A percentile compares a stretch with the other conserved stretches of the same genome.
Evolutionary conservation across 192 early-diverging fungal genomes (phyloP).

Genomic region (Rhizophagus sp.): DNA sequence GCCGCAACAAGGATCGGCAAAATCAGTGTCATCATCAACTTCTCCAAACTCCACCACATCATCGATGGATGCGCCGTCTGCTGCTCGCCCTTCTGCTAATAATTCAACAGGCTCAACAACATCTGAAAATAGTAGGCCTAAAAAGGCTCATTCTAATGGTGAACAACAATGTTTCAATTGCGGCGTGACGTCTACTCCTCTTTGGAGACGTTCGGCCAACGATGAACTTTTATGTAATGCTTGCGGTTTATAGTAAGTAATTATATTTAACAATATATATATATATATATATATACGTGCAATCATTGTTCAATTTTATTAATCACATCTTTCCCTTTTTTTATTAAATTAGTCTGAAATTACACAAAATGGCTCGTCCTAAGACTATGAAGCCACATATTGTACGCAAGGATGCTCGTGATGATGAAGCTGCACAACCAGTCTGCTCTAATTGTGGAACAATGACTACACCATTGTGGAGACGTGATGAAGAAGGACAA

Average conservation of each 20-base stretch:
- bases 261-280: neutral
- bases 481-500: constrained; percentile 60
- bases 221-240: constrained; percentile 95
- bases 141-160: constrained; percentile 25
- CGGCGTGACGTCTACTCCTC: constrained; percentile 81
- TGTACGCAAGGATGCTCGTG: constrained; percentile 50
- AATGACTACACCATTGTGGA: constrained; percentile 92
- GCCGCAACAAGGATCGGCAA: neutral
- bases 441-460: constrained; percentile 76
- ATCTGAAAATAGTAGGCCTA: neutral
- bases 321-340: neutral
- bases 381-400: constrained; percentile 76
- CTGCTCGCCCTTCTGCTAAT: neutral
- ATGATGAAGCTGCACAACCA: constrained; percentile 47
- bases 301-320: neutral
- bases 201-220: constrained; percentile 89
- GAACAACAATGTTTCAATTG: constrained; percentile 55
- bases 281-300: neutral
- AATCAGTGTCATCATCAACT: neutral
- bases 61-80: neutral
- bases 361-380: constrained; percentile 83
- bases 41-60: neutral
- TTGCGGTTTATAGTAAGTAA: constrained; percentile 88
- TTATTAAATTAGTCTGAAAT: constrained; percentile 53
- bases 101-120: neutral